Conservation (phyloP, 768 basidiomycete genomes). For the Auriscalpium orientale region DNA sequence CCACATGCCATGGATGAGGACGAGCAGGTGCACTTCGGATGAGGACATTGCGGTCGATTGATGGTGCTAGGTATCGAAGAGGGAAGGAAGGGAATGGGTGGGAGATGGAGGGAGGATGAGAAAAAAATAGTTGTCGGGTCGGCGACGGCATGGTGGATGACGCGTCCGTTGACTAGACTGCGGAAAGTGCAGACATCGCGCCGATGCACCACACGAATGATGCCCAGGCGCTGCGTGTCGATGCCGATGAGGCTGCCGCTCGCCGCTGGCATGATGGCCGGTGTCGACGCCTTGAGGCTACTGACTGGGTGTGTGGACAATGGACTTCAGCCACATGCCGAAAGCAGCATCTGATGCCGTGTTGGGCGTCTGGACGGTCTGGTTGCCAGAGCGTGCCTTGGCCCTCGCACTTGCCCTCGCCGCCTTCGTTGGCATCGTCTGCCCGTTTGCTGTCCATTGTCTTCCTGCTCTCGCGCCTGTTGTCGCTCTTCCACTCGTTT, state of each 20-base stretch:
- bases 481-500: background rate
- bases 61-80: background rate
- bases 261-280: too few relatives aligned
- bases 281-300: too few relatives aligned
- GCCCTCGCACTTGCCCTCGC: too few relatives aligned
- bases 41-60: background rate
- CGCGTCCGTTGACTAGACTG: background rate
- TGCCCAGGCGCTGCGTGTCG: too few relatives aligned
- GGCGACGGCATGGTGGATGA: background rate
- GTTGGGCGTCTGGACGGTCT: too few relatives aligned
- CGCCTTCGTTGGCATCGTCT: too few relatives aligned
- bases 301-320: too few relatives aligned
- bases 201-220: too few relatives aligned
- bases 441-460: background rate
- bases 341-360: too few relatives aligned
- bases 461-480: background rate
- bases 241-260: too few relatives aligned
- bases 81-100: background rate
- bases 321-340: too few relatives aligned
- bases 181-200: background rate
- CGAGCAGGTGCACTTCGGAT: conserved; percentile 12
- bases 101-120: background rate
- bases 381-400: too few relatives aligned
- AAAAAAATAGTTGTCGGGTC: background rate
- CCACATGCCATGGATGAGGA: conserved; percentile 68